phyloP scores from a whole-genome alignment of 2,329 filamentous ascomycete species.

The Penicillium sp. region DNA sequence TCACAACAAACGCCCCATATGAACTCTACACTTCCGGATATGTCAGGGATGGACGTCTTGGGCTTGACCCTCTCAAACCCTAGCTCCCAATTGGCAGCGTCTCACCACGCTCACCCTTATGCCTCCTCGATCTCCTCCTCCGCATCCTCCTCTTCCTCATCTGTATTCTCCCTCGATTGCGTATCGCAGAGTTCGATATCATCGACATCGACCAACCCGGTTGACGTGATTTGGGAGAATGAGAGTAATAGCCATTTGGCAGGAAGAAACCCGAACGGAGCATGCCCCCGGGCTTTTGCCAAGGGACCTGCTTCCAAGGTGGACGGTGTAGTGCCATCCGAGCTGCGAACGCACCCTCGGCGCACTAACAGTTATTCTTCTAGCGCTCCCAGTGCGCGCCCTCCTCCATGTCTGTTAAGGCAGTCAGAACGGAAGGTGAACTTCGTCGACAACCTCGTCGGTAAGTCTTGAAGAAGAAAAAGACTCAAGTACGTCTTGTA shows the following conservation, averaged over 20 bases:
- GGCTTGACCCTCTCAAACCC: constrained; percentile 42
- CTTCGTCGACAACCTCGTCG: constrained; percentile 95
- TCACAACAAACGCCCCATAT: constrained; percentile 14
- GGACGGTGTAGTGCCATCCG: constrained; percentile 38
- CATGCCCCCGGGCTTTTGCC: constrained; percentile 26
- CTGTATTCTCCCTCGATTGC: constrained; percentile 70
- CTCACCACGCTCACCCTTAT: constrained; percentile 55
- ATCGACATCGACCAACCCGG: constrained; percentile 63
- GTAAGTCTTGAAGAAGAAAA: constrained; percentile 67
- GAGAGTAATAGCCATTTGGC: constrained; percentile 27
- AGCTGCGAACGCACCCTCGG: constrained; percentile 53
- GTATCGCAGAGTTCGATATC: constrained; percentile 64
- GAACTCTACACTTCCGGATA: constrained; percentile 36
- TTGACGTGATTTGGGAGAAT: constrained; percentile 51
- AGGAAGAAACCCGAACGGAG: constrained; percentile 27
- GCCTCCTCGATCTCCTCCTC: constrained; percentile 70
- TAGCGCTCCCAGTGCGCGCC: constrained; percentile 50
- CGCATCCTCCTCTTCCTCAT: constrained; percentile 72
- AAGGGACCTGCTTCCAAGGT: constrained; percentile 30
- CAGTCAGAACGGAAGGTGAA: constrained; percentile 90
- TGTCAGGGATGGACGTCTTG: constrained; percentile 46
- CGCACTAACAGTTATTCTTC: constrained; percentile 53
- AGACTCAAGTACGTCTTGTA: constrained; percentile 30
- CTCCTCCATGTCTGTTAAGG: constrained; percentile 73
- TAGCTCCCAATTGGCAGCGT: constrained; percentile 35